Evolutionary conservation across 768 basidiomycete species (phyloP).

Genomic region (Auriscalpium vulgare): DNA sequence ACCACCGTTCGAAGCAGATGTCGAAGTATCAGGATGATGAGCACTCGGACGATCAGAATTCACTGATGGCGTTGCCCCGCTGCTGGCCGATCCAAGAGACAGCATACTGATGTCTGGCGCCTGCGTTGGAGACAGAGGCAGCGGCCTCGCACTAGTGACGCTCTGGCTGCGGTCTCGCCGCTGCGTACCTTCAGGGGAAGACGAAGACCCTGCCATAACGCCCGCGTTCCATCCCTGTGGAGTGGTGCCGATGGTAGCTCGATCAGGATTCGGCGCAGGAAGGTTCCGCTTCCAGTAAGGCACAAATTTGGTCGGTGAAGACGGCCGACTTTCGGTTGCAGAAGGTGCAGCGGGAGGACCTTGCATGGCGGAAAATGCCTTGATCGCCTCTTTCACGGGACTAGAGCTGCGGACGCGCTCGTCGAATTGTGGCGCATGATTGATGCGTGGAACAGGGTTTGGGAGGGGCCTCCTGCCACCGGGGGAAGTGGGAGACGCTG

Average conservation of each 20-base stretch:
- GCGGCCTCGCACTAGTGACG: conserved; percentile 8
- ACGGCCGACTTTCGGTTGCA: neutral
- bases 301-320: conserved; percentile 8
- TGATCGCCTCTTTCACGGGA: conserved; percentile 9
- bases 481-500: conserved; percentile 12
- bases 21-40: conserved; percentile 4
- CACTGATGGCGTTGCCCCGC: neutral
- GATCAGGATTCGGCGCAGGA: conserved; percentile 11
- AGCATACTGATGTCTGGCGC: conserved; percentile 5
- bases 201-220: neutral
- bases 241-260: neutral
- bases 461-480: conserved; percentile 10
- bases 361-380: neutral
- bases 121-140: conserved; percentile 13
- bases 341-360: neutral
- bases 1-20: conserved; percentile 1
- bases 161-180: conserved; percentile 13
- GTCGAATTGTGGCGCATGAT: neutral
- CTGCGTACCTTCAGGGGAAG: neutral
- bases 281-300: conserved; percentile 17
- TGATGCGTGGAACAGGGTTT: conserved; percentile 6
- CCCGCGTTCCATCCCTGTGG: neutral
- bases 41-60: neutral
- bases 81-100: neutral
- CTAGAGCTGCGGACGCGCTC: conserved; percentile 6